These are phyloP conservation scores for Barbarea vulgaris DNA, from an alignment of 345 rosid species.

Conservation along the genomic window DNA sequence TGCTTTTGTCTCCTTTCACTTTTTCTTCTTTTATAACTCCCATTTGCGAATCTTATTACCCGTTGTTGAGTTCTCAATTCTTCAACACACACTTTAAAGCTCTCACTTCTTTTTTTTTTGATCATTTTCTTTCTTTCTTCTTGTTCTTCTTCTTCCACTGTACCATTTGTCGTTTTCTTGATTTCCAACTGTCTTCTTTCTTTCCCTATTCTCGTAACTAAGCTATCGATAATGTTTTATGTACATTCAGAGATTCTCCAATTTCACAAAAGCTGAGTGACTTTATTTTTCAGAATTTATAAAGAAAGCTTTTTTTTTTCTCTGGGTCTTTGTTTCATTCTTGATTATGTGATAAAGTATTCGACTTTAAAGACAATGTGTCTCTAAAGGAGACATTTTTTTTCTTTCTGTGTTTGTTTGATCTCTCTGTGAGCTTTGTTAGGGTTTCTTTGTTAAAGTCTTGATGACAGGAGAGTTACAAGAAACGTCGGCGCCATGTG, in stretches of 20 bases:
- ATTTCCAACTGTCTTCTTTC: constrained; percentile 32
- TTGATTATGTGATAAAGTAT: constrained; percentile 5
- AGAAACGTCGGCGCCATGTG: constrained; percentile 52
- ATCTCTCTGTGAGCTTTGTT: constrained; percentile 17
- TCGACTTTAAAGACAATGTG: constrained; percentile 16
- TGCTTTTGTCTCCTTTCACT: constrained; percentile 32
- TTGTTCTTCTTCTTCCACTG: constrained; percentile 32
- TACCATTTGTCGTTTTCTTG: constrained; percentile 34
- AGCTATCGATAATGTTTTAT: constrained; percentile 22
- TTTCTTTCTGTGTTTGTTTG: constrained; percentile 2
- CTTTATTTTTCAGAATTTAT: background rate
- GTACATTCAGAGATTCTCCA: constrained; percentile 30
- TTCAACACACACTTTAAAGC: background rate
- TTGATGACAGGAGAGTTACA: constrained; percentile 49
- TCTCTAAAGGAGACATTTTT: constrained; percentile 21
- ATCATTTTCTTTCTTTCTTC: background rate
- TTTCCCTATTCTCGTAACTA: constrained; percentile 38
- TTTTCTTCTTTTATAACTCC: constrained; percentile 30
- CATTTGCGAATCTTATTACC: constrained; percentile 30
- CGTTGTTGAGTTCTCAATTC: constrained; percentile 3
- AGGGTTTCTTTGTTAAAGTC: constrained; percentile 3
- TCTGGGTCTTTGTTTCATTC: background rate
- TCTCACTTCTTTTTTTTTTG: background rate
- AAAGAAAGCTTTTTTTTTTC: background rate
- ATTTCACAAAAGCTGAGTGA: constrained; percentile 25